Conservation (phyloP, 83 land plant genomes). For the Thuja plicata region DNA sequence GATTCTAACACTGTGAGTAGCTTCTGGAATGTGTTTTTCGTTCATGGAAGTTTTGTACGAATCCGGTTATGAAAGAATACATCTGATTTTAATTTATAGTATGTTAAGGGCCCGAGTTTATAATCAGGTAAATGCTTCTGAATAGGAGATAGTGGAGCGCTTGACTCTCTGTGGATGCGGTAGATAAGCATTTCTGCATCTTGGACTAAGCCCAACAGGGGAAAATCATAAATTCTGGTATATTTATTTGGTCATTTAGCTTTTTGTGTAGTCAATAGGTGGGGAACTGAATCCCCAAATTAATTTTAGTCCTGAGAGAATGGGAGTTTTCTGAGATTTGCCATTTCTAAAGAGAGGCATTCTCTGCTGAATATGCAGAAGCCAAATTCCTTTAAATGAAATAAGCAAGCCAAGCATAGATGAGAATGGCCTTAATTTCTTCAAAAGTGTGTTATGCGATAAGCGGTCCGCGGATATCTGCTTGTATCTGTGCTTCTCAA, state of each 20-base stretch:
- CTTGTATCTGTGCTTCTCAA: background rate
- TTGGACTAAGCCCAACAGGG: background rate
- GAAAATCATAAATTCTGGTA: background rate
- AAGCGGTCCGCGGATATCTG: background rate
- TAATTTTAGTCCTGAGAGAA: too few species aligned
- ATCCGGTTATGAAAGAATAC: background rate
- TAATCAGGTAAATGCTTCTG: background rate
- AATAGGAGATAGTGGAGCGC: background rate
- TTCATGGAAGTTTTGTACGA: background rate
- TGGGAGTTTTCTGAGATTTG: background rate
- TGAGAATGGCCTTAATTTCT: background rate
- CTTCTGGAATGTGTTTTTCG: background rate
- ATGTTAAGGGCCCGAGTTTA: background rate
- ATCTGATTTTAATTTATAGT: background rate
- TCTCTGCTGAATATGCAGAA: background rate
- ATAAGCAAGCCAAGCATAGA: background rate
- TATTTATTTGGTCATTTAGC: background rate
- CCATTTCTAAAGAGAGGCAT: background rate
- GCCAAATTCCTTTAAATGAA: background rate
- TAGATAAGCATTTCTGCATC: background rate
- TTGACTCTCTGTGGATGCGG: background rate
- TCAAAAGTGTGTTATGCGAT: background rate
- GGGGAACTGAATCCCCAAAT: slow-evolving; percentile 10
- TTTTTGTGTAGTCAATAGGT: background rate
- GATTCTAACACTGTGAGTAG: slow-evolving; percentile 39